These are phyloP conservation scores for Yamadazyma dendronema DNA, from an alignment of 1,139 yeast species.

Conservation along the genomic window DNA sequence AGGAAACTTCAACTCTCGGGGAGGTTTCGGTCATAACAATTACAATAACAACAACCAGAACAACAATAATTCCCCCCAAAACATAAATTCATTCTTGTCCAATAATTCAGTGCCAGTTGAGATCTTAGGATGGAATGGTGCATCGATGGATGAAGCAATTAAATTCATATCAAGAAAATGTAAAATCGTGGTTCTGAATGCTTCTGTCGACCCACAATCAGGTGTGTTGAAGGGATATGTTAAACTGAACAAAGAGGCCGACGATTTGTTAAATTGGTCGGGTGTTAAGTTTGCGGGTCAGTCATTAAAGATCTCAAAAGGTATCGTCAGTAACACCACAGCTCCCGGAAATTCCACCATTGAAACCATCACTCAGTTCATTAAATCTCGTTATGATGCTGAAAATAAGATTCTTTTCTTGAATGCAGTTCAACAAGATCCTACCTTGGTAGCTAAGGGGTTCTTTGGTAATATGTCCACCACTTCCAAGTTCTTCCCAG, in stretches of 20 bases:
- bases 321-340: slow-evolving; percentile 20
- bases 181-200: slow-evolving; percentile 51
- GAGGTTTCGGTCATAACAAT: slow-evolving; percentile 3
- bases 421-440: slow-evolving; percentile 67
- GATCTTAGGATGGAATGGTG: slow-evolving; percentile 81
- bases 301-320: slow-evolving; percentile 47
- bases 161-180: slow-evolving; percentile 70
- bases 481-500: slow-evolving; percentile 81
- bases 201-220: slow-evolving; percentile 36
- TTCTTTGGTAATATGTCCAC: slow-evolving; percentile 60
- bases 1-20: slow-evolving; percentile 11
- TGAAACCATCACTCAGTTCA: slow-evolving; percentile 58
- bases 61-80: slow-evolving; percentile 19
- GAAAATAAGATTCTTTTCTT: slow-evolving; percentile 67
- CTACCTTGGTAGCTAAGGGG: slow-evolving; percentile 58
- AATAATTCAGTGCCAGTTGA: slow-evolving; percentile 52
- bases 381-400: slow-evolving; percentile 66
- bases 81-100: slow-evolving; percentile 30
- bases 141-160: slow-evolving; percentile 64
- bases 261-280: slow-evolving; percentile 56
- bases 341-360: slow-evolving; percentile 28
- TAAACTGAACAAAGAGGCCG: slow-evolving; percentile 52
- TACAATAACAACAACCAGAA: slow-evolving; percentile 3
- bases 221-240: slow-evolving; percentile 63
- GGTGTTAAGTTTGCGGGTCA: slow-evolving; percentile 85